These are phyloP conservation scores for Solanum clarkiae DNA, from an alignment of 257 asterid species.

Conservation along the genomic window DNA sequence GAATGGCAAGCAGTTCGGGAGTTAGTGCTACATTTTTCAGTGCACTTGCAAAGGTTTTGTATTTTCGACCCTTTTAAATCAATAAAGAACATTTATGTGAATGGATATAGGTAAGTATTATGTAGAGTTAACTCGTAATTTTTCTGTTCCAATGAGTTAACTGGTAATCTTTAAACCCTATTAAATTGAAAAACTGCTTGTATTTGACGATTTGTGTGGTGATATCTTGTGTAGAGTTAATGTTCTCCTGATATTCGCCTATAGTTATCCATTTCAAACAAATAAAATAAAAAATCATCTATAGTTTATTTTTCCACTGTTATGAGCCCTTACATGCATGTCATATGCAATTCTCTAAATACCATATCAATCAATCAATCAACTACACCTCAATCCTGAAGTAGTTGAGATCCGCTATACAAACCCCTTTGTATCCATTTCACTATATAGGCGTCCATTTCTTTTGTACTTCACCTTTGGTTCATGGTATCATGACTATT, in stretches of 20 bases:
- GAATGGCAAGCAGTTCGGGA: conserved; percentile 99
- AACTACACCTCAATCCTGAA: neutral
- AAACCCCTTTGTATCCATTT: neutral
- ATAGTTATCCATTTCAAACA: neutral
- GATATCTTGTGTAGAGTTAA: neutral
- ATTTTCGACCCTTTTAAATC: neutral
- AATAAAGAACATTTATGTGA: neutral
- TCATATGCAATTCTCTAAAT: neutral
- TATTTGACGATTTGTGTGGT: neutral
- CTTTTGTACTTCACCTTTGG: neutral
- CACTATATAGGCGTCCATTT: neutral
- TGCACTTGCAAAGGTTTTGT: conserved; percentile 89
- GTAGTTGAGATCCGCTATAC: neutral
- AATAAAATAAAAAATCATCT: neutral
- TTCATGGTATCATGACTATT: neutral
- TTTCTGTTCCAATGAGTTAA: neutral
- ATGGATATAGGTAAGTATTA: neutral
- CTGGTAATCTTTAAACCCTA: neutral
- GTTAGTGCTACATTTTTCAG: conserved; percentile 95
- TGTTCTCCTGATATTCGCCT: neutral
- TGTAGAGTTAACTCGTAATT: neutral
- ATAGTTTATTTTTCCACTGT: neutral
- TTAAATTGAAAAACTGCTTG: neutral
- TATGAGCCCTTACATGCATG: neutral
- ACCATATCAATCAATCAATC: neutral